Conservation (phyloP, 306 rosid genomes). For the Lithocarpus polystachyus region DNA sequence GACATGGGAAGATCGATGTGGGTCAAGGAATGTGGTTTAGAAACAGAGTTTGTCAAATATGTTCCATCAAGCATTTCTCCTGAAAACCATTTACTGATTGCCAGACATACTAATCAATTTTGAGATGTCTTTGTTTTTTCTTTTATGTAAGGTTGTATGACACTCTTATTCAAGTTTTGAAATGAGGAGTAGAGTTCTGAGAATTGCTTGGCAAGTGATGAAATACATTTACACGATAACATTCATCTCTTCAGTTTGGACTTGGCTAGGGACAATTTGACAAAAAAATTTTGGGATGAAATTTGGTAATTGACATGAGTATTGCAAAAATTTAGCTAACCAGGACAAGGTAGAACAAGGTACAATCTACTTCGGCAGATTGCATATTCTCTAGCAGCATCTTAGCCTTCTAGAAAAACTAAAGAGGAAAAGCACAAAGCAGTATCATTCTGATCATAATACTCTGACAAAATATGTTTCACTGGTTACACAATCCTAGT, state of each 20-base stretch:
- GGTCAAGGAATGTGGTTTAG: constrained; percentile 66
- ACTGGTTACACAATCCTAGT: too few species aligned
- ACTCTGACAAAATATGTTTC: too few species aligned
- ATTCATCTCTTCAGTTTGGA: constrained; percentile 59
- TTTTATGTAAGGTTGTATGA: background rate
- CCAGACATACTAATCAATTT: constrained; percentile 22
- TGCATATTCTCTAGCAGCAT: too few species aligned
- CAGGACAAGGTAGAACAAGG: too few species aligned
- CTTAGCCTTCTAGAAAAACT: too few species aligned
- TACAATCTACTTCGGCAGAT: too few species aligned
- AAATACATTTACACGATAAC: too few species aligned
- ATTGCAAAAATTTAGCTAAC: too few species aligned
- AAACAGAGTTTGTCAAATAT: constrained; percentile 67
- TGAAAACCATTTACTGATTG: constrained; percentile 81
- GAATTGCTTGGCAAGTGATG: background rate
- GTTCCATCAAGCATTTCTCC: constrained; percentile 80
- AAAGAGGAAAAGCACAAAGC: too few species aligned
- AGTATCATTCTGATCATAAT: too few species aligned
- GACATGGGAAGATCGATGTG: constrained; percentile 87
- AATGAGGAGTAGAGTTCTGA: background rate
- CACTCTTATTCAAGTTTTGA: background rate
- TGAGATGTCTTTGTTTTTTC: constrained; percentile 3
- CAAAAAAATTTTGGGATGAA: constrained; percentile 58
- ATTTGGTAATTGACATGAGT: constrained; percentile 11
- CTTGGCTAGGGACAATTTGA: constrained; percentile 27